These are phyloP conservation scores for Kwoniella heveanensis DNA, from an alignment of 768 basidiomycete genomes.

Conservation along the genomic window DNA sequence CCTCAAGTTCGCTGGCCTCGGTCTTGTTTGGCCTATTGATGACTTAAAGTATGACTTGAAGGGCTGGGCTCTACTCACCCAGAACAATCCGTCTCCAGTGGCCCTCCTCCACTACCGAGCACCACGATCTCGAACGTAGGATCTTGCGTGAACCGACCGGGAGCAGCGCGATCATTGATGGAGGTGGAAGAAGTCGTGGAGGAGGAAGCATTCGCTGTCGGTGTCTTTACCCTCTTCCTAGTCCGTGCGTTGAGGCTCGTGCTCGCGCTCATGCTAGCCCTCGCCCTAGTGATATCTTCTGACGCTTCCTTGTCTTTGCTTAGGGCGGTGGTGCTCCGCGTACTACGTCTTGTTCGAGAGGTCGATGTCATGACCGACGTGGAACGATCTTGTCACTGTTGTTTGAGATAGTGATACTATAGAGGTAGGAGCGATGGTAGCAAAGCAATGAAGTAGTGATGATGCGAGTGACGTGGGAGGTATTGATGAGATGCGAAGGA, in stretches of 20 bases:
- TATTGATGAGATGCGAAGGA: too few species aligned
- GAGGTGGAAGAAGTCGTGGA: neutral
- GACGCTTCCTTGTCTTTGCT: neutral
- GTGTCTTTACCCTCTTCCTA: neutral
- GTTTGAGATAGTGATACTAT: too few species aligned
- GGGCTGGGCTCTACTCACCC: conserved; percentile 63
- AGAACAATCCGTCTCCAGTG: conserved; percentile 83
- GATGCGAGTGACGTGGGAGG: too few species aligned
- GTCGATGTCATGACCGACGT: neutral
- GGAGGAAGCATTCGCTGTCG: too few species aligned
- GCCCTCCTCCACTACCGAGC: conserved; percentile 79
- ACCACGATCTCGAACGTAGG: conserved; percentile 56
- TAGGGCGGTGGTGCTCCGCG: neutral
- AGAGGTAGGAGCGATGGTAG: too few species aligned
- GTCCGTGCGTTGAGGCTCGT: neutral
- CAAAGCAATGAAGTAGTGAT: too few species aligned
- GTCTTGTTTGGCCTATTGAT: too few species aligned
- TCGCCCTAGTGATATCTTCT: neutral
- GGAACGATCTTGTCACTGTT: too few species aligned
- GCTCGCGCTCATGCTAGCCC: neutral
- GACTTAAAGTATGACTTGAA: neutral
- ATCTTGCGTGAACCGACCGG: neutral
- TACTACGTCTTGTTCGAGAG: neutral
- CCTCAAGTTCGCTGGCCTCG: too few species aligned
- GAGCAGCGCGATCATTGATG: neutral